Base-by-base conservation (phyloP, 352 stramenopile species). In the Globisporangium cystogenes region DNA sequence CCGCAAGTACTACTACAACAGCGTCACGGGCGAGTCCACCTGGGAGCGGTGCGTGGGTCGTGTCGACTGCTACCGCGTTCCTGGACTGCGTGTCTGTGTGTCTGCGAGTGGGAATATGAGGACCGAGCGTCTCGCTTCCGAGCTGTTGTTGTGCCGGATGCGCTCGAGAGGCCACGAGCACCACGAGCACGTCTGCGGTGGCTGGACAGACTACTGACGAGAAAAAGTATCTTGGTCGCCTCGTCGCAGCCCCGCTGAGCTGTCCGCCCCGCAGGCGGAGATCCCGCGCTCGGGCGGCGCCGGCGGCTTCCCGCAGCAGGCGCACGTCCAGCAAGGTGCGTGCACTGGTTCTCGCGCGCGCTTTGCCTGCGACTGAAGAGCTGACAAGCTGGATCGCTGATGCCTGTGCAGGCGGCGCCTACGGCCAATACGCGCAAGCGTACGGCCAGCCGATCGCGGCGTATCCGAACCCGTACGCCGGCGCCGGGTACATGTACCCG, bases 1-100 rank as follows among this genome's bases (percentile, higher is more conserved):
- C 52, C 79, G 87, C 70, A 92, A 91, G 65, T 97, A 97, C 65
- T 97, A 90, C 67, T 96, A 96, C 78, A 97, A 97, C 66, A 74
- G 82, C 66, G 72, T 82, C 55, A 95, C 89, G 26, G 86, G 86
- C 53, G 87, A 96, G 59, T 95, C 86, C 20, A 94, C 76, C 39
- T 97, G 87, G 87, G 86, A 96, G 45, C 81, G 80, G 70, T 94
- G 67, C 41, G 80, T n/a, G n/a, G n/a, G n/a, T n/a, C n/a, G n/a
- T 39, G 33, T 29, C 33, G 29, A 35, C 7, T 35, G 29, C 10
- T 35, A n/a, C n/a, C n/a, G n/a, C n/a, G n/a, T n/a, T n/a, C n/a
- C n/a, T 29, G 3, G 26, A 29, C 3, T 29, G 26, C 26, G 26
- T 29, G 26, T 29, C 26, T 29, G 7, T 20, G 4, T 31, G n/a